Conservation (phyloP, 805 yeast genomes). For the Wickerhamomyces tratensis region DNA sequence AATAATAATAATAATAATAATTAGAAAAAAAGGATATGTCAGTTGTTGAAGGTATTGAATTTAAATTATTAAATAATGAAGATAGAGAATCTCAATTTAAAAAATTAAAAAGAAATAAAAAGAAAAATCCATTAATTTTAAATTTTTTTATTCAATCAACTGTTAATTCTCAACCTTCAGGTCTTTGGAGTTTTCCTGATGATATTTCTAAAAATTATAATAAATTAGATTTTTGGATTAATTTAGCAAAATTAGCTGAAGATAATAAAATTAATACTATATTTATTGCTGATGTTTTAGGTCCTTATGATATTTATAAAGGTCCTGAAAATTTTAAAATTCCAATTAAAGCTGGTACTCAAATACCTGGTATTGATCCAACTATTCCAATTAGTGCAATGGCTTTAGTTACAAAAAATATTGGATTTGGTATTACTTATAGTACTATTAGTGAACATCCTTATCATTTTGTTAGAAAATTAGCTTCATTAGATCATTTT, state of each 20-base stretch:
- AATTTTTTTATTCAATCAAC: slow-evolving; percentile 28
- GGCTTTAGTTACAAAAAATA: slow-evolving; percentile 29
- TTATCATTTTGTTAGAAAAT: slow-evolving; percentile 27
- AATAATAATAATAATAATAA: too few relatives aligned
- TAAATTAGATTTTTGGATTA: slow-evolving; percentile 22
- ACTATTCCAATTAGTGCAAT: slow-evolving; percentile 25
- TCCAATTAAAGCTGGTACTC: slow-evolving; percentile 15
- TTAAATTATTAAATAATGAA: not conserved
- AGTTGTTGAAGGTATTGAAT: not conserved
- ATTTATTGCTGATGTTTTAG: slow-evolving; percentile 31
- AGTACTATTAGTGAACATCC: slow-evolving; percentile 32
- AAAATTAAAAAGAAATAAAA: too few relatives aligned
- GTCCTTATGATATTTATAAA: slow-evolving; percentile 30
- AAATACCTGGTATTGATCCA: slow-evolving; percentile 26
- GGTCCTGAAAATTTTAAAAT: slow-evolving; percentile 11
- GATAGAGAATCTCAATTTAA: too few relatives aligned
- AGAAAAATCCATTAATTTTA: slow-evolving; percentile 17
- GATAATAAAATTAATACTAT: slow-evolving; percentile 25
- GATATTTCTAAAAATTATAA: slow-evolving; percentile 16
- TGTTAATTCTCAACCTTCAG: slow-evolving; percentile 14
- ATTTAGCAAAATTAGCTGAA: slow-evolving; percentile 25
- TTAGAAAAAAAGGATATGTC: too few relatives aligned
- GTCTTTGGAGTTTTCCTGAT: slow-evolving; percentile 28
- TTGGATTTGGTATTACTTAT: slow-evolving; percentile 29
- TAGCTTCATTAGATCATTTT: slow-evolving; percentile 31